Conservation (phyloP, 179 eudicot genomes). For the Silene noctiflora region DNA sequence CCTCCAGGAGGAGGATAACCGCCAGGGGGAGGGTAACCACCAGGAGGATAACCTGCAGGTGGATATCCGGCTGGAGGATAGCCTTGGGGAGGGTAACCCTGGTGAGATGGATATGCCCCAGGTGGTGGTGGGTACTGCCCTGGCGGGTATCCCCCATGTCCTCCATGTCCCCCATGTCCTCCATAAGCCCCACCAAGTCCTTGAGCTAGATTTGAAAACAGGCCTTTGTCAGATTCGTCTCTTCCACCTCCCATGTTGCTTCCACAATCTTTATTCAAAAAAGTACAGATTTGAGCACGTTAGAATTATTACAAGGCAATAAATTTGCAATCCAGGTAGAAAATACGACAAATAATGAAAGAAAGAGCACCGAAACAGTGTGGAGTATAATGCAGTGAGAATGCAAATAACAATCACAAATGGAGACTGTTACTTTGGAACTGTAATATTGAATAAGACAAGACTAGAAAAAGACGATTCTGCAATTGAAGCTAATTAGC, state of each 20-base stretch:
- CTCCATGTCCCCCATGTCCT: slow-evolving; percentile 29
- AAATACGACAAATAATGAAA: background rate
- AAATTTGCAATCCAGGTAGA: background rate
- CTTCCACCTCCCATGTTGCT: slow-evolving; percentile 62
- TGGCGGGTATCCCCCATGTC: slow-evolving; percentile 44
- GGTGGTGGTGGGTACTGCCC: slow-evolving; percentile 28
- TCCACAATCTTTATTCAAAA: slow-evolving; percentile 23
- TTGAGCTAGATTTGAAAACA: slow-evolving; percentile 36
- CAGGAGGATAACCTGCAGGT: slow-evolving; percentile 17
- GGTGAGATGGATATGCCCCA: slow-evolving; percentile 17
- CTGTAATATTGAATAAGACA: background rate
- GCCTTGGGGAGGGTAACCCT: slow-evolving; percentile 29
- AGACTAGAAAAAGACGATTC: background rate
- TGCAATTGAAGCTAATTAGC: no score
- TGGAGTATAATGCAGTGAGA: background rate
- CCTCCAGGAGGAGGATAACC: slow-evolving; percentile 30
- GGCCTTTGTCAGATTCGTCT: slow-evolving; percentile 47
- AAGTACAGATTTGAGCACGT: background rate
- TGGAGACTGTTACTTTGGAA: background rate
- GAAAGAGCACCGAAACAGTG: background rate
- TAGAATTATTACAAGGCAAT: background rate
- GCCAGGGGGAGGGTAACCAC: slow-evolving; percentile 20
- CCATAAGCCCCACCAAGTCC: slow-evolving; percentile 26
- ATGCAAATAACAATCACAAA: background rate
- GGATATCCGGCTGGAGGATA: slow-evolving; percentile 32